Evolutionary conservation across 768 basidiomycete genomes (phyloP), one percentile per base, ranked within the genome.

Genomic region (Lactifluus rugatus): DNA sequence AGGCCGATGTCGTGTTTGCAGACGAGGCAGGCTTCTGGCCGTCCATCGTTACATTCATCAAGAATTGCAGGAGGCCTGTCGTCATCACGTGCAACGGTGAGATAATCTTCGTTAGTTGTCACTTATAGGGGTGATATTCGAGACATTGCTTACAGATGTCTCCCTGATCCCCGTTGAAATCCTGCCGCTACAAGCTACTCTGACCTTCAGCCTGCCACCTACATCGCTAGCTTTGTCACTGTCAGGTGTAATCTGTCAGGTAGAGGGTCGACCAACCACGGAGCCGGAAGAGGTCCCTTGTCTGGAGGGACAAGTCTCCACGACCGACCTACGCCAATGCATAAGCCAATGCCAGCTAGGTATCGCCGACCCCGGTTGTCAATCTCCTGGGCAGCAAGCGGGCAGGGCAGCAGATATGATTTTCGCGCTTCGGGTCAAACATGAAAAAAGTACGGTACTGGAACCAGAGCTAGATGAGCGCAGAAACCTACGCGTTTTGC

Each of bases 31-130:
- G 83, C 62, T 98, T 93, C 70, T 95, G 91, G 91, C 77, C 85
- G 16, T 81, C 87, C 2, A 81, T 97, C 26, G 76, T 87, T 9
- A 78, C 81, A 56, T 79, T 99, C 59, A 93, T 97, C 67, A 82
- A 79, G 60, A 79, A 87, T 17, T 91, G 91, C 64, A 83, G 81
- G 64, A 76, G 96, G 56, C 95, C 96, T 6, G 87, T 99, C 42
- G 80, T 99, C 51, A 80, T 93, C 73, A 98, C 95, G 54, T 98
- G 96, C 71, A 96, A 94, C 65, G 93, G 95, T 93, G 66, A 70
- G 82, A 64, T 36, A n/a, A n/a, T 39, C 23, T 32, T 60, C 37
- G 17, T 39, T 9, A 23, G 46, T 42, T 21, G 34, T 28, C 34
- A 47, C 42, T 58, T 58, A 57, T 56, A 62, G 60, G 37, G 28